Conservation (phyloP, 1,284 basidiomycete species). For the Athelia psychrophila region DNA sequence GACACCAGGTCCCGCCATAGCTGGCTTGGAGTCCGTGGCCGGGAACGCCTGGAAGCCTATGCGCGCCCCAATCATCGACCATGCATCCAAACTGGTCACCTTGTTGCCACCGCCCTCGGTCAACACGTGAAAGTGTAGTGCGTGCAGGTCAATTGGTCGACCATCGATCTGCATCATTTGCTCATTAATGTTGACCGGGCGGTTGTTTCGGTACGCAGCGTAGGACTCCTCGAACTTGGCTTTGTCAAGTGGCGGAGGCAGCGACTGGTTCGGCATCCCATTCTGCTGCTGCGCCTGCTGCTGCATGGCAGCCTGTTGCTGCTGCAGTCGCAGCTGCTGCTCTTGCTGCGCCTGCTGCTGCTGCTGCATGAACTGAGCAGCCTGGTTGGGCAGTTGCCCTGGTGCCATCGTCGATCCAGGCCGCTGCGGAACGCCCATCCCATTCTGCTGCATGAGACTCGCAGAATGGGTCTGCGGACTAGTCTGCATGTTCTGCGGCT, state of each 20-base stretch:
- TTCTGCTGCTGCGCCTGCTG: conserved; percentile 2
- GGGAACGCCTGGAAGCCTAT: conserved; percentile 64
- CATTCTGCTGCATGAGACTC: conserved; percentile 21
- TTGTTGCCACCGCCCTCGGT: conserved; percentile 46
- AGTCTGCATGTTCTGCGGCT: conserved; percentile 2
- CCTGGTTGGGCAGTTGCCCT: conserved; percentile 16
- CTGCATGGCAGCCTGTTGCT: neutral
- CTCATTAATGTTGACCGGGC: conserved; percentile 35
- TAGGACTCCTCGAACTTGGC: conserved; percentile 47
- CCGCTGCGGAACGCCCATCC: conserved; percentile 22
- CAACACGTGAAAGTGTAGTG: conserved; percentile 56
- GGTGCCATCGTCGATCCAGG: conserved; percentile 15
- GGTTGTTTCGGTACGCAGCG: conserved; percentile 41
- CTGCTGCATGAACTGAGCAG: neutral
- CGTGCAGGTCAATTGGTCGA: conserved; percentile 52
- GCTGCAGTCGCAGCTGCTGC: no score
- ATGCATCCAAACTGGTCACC: conserved; percentile 53
- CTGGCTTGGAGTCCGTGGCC: conserved; percentile 50
- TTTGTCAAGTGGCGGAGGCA: conserved; percentile 41
- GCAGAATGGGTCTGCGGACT: conserved; percentile 15
- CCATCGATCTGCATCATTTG: conserved; percentile 45
- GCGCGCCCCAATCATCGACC: conserved; percentile 62
- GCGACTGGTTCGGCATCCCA: conserved; percentile 1
- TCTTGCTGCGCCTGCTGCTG: conserved; percentile 5
- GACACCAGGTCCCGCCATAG: conserved; percentile 53